Evolutionary conservation across 495 filamentous ascomycete species (phyloP), one percentile per base, ranked within the genome.

Genomic region (Elasticomyces elasticus): DNA sequence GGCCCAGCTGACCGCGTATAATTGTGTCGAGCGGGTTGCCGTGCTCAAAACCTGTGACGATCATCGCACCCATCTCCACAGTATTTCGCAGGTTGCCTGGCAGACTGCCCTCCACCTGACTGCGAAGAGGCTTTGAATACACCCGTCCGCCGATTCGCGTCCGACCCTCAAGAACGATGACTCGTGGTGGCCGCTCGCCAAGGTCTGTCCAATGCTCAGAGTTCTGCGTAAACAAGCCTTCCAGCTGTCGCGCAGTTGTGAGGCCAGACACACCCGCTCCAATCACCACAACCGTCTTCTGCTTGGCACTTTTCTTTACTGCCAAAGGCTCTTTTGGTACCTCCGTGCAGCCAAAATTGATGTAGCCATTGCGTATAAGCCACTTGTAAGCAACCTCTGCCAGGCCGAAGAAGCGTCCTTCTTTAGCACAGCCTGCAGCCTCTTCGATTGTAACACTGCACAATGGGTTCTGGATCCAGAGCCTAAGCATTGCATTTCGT

Each of bases 41-140:
- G 64, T 85, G 81, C 53, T 96, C 88, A 62, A 96, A 99, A 1
- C 92, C 92, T 26, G 92, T 95, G 58, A 99, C 87, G 46, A 99
- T 96, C 70, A 95, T 92, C 17, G 94, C 92, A 33, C 92, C 92
- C 78, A 95, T 86, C 64, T 99, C 92, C 43, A 86, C 92, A 15
- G 90, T 95, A 54, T 82, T 85, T n/a, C 73, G 70, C 52, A 74
- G 75, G 37, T 71, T 74, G 51, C 66, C 62, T 6, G 74, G 77
- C 38, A 79, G 66, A 19, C 62, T 72, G 19, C 66, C 68, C 2
- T 69, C 62, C 23, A 71, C 54, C 55, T 82, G 83, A 28, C 81
- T 83, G 41, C 75, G 76, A 49, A 99, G 74, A 43, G 83, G 80
- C 64, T 91, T 87, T 10, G 92, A 99, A 69, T 96, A 97, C 25